Evolutionary conservation across 495 filamentous ascomycete genomes (phyloP).

Genomic region (Astrocystis sublimbata): DNA sequence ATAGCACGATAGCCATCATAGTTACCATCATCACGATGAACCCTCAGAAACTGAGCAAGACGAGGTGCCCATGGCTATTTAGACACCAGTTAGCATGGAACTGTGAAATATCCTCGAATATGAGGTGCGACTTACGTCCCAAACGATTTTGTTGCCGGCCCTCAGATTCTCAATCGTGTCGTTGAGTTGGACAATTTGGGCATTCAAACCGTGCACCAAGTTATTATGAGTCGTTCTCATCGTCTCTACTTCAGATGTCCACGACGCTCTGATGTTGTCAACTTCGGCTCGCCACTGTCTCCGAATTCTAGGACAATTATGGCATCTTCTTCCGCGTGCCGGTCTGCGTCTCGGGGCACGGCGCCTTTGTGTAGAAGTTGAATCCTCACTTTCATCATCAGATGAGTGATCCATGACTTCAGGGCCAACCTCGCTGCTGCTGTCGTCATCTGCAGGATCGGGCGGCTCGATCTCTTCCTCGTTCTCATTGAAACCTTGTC

Average conservation of each 20-base stretch:
- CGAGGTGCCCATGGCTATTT: slow-evolving; percentile 1
- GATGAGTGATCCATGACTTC: not conserved
- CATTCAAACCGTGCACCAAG: not conserved
- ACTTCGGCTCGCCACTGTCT: not conserved
- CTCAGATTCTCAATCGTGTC: not conserved
- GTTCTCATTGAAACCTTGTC: not conserved
- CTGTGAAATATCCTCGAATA: not conserved
- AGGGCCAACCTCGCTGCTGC: not conserved
- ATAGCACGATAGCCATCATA: not conserved
- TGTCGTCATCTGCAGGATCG: not conserved
- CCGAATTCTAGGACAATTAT: not conserved
- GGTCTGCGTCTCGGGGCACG: not conserved
- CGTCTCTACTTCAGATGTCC: not conserved
- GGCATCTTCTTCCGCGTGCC: not conserved
- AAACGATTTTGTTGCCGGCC: not conserved
- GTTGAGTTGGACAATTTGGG: not conserved
- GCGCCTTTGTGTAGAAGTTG: not conserved
- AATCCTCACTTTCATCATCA: not conserved
- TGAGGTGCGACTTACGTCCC: not conserved
- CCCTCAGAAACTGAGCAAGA: not conserved
- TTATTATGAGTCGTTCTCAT: no score
- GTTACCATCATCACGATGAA: not conserved
- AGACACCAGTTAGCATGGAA: not conserved
- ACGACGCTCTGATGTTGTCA: not conserved
- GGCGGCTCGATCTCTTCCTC: not conserved